Evolutionary conservation across 768 basidiomycete species (phyloP).

Genomic region (Megacollybia marginata): DNA sequence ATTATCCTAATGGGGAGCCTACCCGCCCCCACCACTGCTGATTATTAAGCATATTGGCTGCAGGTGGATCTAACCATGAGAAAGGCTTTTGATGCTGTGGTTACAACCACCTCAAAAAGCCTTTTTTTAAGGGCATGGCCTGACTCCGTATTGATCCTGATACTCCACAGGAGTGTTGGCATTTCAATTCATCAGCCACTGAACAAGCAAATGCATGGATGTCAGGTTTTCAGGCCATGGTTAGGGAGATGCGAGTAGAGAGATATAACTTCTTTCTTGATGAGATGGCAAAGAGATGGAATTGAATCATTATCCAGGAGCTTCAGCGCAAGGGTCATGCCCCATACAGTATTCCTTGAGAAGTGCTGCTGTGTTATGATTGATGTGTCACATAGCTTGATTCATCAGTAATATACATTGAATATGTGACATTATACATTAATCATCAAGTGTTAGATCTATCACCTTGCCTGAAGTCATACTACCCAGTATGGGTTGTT

Average conservation of each 20-base stretch:
- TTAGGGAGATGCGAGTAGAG: too few relatives aligned
- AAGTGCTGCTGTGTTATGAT: background rate
- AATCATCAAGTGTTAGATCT: slow-evolving; percentile 1
- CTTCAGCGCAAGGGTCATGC: background rate
- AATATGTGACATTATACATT: background rate
- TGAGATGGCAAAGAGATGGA: slow-evolving; percentile 26
- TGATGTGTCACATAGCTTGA: too few relatives aligned
- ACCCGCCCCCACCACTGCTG: too few relatives aligned
- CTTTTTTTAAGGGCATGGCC: too few relatives aligned
- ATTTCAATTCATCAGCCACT: slow-evolving; percentile 32
- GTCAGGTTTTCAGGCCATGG: slow-evolving; percentile 25
- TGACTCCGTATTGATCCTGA: slow-evolving; percentile 22
- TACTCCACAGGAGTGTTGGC: slow-evolving; percentile 20
- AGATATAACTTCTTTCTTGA: slow-evolving; percentile 33
- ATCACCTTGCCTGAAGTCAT: background rate
- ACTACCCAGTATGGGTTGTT: background rate
- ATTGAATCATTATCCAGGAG: slow-evolving; percentile 9
- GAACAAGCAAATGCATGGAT: slow-evolving; percentile 39
- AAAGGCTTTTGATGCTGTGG: too few relatives aligned
- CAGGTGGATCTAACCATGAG: too few relatives aligned
- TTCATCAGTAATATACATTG: too few relatives aligned
- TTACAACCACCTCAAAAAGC: too few relatives aligned
- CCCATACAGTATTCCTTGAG: slow-evolving; percentile 4
- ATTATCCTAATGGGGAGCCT: too few relatives aligned
- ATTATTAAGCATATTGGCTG: too few relatives aligned